Base-by-base conservation (phyloP, 225 moss, liverwort and hornwort species). In the Thuidium tamariscinum region DNA sequence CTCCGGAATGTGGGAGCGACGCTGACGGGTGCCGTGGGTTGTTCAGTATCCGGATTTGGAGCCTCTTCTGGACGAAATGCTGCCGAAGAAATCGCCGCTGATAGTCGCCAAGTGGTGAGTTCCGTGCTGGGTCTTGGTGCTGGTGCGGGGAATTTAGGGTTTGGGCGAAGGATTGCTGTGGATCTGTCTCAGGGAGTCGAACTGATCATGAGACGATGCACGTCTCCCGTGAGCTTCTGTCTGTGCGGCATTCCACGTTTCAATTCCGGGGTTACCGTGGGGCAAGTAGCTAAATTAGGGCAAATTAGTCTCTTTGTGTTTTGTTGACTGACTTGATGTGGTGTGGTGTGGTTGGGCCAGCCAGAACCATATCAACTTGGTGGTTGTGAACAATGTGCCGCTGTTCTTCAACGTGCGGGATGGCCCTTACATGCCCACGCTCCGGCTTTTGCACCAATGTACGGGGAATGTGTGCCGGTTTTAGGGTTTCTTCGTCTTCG, bases 391-490 rank as follows among this genome's bases (percentile, higher is more conserved):
- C 89, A 96, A 90, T 87, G 96, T 97, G 69, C 97, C 96, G 46
- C 92, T 99, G 52, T 99, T 99, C 85, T 99, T 99, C 92, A 99
- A 99, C 89, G 96, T 99, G 79, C 95, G 97, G 83, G 96, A 99
- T 93, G 98, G 98, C 61, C 97, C 97, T 59, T 99, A 99, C 89
- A 99, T 99, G 97, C 97, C 97, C 26, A 99, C 98, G 25, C 86
- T 99, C 57, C 96, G 98, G 42, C 94, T 99, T 61, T 81, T 99
- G 80, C 98, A 99, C 89, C 97, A 97, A 91, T 97, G 96, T 98
- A 91, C 22, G 90, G 82, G 74, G 63, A 55, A 17, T 37, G 36
- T 27, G 5, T 32, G 17, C 51, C 26, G 68, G 11, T 48, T 5
- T 36, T 82, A 48, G 76, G 82, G 68, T 82, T 82, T 68, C 20